A percentile compares a stretch with the other conserved stretches of the same genome.
These are phyloP conservation scores for Aspergillus funiculosus DNA, from an alignment of 495 filamentous ascomycete species.

Conservation along the genomic window DNA sequence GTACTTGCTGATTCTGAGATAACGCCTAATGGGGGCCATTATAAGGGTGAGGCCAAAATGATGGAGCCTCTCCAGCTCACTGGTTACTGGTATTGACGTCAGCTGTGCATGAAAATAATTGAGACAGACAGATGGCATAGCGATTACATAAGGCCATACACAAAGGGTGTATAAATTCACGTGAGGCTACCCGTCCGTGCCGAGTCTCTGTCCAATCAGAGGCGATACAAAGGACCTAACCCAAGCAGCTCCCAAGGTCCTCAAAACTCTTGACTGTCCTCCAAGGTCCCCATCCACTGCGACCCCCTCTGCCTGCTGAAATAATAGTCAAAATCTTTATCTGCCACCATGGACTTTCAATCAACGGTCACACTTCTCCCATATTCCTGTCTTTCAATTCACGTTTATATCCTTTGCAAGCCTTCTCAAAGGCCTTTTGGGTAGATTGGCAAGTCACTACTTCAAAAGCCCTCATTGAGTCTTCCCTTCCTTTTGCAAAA, in stretches of 20 bases:
- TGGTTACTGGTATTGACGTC: no score
- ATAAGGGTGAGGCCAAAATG: neutral
- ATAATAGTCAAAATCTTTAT: constrained; percentile 8
- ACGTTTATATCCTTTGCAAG: neutral
- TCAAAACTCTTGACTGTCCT: constrained; percentile 24
- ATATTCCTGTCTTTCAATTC: constrained; percentile 1
- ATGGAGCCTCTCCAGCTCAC: neutral
- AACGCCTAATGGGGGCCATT: constrained; percentile 80
- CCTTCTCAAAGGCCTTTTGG: neutral
- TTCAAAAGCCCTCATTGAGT: neutral
- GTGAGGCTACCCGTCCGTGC: neutral
- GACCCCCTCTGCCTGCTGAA: constrained; percentile 9
- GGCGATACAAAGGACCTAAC: neutral
- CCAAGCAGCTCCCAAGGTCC: constrained; percentile 35
- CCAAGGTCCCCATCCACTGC: constrained; percentile 24
- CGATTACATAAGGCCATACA: constrained; percentile 1
- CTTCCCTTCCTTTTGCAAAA: neutral
- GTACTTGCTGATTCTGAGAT: constrained; percentile 77
- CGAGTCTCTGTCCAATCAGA: neutral
- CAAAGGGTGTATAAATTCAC: constrained; percentile 1
- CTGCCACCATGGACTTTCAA: constrained; percentile 11
- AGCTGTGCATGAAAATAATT: no score
- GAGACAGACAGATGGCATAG: neutral
- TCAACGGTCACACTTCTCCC: neutral
- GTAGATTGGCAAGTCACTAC: neutral